Conservation (phyloP, 148 eudicot genomes). For the Hydrangea macrophylla region DNA sequence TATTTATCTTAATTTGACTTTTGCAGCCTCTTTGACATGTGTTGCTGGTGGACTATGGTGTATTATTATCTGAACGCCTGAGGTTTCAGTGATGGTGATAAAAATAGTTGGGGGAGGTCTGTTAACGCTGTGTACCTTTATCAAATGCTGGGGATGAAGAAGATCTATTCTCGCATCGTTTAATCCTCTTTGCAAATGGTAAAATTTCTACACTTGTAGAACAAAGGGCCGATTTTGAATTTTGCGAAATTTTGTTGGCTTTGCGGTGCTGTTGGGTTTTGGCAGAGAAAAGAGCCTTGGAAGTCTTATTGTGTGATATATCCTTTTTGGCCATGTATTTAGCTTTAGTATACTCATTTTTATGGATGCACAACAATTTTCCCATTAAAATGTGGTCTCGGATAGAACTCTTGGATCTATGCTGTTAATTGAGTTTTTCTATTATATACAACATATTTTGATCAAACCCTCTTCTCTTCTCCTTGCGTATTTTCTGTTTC, state of each 20-base stretch:
- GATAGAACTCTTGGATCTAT: background rate
- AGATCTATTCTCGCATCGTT: background rate
- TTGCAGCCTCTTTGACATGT: slow-evolving; percentile 5
- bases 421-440: background rate
- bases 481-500: too few species aligned
- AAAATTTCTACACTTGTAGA: background rate
- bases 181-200: background rate
- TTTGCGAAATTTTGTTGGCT: background rate
- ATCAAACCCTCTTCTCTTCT: background rate
- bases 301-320: background rate
- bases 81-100: background rate
- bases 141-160: background rate
- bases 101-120: background rate
- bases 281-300: background rate
- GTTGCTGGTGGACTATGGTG: slow-evolving; percentile 8
- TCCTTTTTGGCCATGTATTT: background rate
- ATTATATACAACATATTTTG: background rate
- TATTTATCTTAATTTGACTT: background rate
- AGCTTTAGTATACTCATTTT: background rate
- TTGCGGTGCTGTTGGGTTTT: slow-evolving; percentile 1
- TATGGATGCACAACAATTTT: background rate
- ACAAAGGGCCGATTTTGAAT: background rate
- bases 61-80: slow-evolving; percentile 5
- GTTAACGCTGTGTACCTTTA: background rate
- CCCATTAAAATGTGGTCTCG: slow-evolving; percentile 3